Evolutionary conservation across 2,329 filamentous ascomycete species (phyloP), one percentile per base, ranked within the genome.

Genomic region (Penicillium frequentans): DNA sequence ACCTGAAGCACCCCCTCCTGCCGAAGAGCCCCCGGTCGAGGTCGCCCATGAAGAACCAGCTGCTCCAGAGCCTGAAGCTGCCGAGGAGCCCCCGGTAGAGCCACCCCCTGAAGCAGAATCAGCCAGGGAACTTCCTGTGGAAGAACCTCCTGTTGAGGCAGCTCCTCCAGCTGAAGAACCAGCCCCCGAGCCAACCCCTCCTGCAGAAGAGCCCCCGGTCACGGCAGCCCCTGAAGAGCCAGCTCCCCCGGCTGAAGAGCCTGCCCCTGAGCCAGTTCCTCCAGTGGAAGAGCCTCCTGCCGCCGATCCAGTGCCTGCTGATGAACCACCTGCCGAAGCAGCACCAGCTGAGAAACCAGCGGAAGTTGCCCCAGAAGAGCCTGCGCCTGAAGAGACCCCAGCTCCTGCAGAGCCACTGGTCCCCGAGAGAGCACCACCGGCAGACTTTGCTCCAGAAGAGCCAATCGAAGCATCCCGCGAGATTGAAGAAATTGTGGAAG

Each of bases 21-120:
- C 57, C 11, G 57, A 63, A 35, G 54, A 61, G 35, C 58, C 60
- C 13, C 57, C 62, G 2, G 29, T 14, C n/a, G 65, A 57, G n/a
- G 52, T 45, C 6, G 35, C 54, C 13, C 35, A 48, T 35, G 56
- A 61, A 13, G 57, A 63, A 16, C 58, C 60, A 10, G 54, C 60
- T 7, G 47, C 56, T 29, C 19, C 47, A 39, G 23, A 19, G 10
- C 16, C 14, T 14, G 47, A 37, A 24, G n/a, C 59, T 16, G 43
- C 26, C 11, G 21, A 49, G 23, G 52, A 57, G 21, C 19, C 46
- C 11, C 19, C 37, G n/a, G 16, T 10, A n/a, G 35, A 19, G 3
- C 14, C 49, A 14, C 33, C 47, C 29, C 42, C 52, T 23, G 51
- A 50, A 26, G 14, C 23, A 29, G 45, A 48, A 33, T 26, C 45